Percentiles rank a stretch among this genome's conserved stretches.
phyloP scores from a whole-genome alignment of 2,329 filamentous ascomycete species.

The Leptodontidium sp. region DNA sequence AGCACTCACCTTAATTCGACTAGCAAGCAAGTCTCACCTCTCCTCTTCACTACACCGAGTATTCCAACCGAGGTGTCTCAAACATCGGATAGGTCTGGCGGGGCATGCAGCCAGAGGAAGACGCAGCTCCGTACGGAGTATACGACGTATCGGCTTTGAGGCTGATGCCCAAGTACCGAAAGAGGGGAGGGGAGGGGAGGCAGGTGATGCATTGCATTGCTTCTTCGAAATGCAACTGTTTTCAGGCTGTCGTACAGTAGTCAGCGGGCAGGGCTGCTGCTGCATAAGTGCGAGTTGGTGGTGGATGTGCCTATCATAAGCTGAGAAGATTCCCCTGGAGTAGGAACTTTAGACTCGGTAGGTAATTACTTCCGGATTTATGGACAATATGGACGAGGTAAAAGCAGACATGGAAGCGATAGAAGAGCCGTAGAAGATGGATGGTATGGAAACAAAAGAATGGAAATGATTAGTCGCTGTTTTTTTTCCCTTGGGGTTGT shows the following conservation, averaged over 20 bases:
- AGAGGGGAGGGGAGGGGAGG: not conserved
- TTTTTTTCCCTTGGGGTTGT: not conserved
- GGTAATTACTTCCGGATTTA: not conserved
- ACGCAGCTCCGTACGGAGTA: too few relatives aligned
- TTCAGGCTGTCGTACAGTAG: slow-evolving; percentile 15
- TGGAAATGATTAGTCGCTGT: not conserved
- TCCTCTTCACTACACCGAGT: slow-evolving; percentile 9
- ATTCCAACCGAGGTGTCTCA: not conserved
- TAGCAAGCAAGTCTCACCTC: not conserved
- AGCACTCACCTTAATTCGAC: not conserved
- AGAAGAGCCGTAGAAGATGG: not conserved
- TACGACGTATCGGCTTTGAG: slow-evolving; percentile 1
- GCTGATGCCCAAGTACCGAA: slow-evolving; percentile 6
- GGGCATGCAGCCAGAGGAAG: not conserved
- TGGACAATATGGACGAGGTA: not conserved
- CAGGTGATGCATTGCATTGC: not conserved
- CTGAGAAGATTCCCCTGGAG: too few relatives aligned
- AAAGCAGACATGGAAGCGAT: slow-evolving; percentile 3
- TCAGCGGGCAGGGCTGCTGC: not conserved
- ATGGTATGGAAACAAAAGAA: not conserved
- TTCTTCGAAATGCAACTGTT: not conserved
- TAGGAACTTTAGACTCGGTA: too few relatives aligned
- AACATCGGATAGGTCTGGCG: not conserved
- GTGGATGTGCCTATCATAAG: not conserved
- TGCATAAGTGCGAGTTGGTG: not conserved